These are phyloP conservation scores for Paraurostyla sp. DNA, from an alignment of 73 alveolate species.

Conservation along the genomic window DNA sequence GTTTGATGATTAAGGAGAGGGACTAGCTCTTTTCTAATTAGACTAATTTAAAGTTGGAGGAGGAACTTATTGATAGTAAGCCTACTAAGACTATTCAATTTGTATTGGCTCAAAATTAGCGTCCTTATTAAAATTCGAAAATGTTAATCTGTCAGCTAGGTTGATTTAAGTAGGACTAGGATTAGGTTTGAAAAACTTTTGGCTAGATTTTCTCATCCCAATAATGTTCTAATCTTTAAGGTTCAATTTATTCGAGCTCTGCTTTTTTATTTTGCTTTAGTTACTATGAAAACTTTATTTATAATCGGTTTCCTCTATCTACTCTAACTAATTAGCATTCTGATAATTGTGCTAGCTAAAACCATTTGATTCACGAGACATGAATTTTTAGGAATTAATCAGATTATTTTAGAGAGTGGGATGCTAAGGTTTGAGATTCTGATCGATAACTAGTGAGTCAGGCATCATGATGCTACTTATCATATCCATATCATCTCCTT, in stretches of 20 bases:
- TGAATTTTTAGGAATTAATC: constrained; percentile 1
- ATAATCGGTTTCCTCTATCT: neutral
- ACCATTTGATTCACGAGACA: too few species aligned
- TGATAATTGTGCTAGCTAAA: too few species aligned
- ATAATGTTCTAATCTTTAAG: neutral
- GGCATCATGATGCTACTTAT: constrained; percentile 46
- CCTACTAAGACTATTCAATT: constrained; percentile 19
- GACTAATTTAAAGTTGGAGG: constrained; percentile 25
- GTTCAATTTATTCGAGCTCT: neutral
- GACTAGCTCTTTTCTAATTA: neutral
- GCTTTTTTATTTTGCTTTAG: neutral
- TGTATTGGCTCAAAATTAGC: constrained; percentile 21
- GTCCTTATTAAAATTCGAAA: constrained; percentile 50
- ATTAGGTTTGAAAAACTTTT: neutral
- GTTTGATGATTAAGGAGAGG: neutral
- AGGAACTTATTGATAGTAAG: constrained; percentile 22
- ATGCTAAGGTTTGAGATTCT: too few species aligned
- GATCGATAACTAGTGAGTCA: constrained; percentile 14
- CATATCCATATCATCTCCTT: constrained; percentile 17
- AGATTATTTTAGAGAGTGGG: constrained; percentile 18
- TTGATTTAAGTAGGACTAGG: neutral
- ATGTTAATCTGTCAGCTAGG: constrained; percentile 45
- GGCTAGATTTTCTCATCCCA: constrained; percentile 31
- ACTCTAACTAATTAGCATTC: neutral
- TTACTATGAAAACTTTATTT: neutral